phyloP scores from a whole-genome alignment of 225 moss, liverwort and hornwort genomes.

The Neckera pumila region DNA sequence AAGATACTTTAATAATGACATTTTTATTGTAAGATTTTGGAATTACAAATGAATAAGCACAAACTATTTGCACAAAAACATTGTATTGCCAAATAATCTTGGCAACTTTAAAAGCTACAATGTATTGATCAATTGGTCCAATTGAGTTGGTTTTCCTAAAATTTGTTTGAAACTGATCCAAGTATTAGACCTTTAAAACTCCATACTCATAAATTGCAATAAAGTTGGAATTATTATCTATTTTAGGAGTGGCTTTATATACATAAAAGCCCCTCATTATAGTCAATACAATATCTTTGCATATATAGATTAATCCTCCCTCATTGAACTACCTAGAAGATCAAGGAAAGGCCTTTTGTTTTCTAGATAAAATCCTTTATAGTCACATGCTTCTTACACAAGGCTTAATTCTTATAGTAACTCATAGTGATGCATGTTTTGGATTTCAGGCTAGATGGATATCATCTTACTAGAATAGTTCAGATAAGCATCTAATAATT shows the following conservation, averaged over 20 bases:
- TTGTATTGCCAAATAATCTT: background rate
- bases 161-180: background rate
- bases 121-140: background rate
- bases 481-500: background rate
- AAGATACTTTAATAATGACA: too few species aligned
- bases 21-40: background rate
- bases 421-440: background rate
- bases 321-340: background rate
- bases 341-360: rapidly evolving
- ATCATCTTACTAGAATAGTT: background rate
- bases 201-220: background rate
- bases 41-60: background rate
- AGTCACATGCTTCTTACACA: background rate
- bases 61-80: background rate
- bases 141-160: background rate
- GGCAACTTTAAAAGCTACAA: background rate
- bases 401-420: background rate
- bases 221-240: background rate
- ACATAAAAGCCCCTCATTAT: background rate
- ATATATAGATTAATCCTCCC: rapidly evolving
- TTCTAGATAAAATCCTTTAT: rapidly evolving
- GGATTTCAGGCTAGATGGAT: rapidly evolving
- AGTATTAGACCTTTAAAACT: background rate
- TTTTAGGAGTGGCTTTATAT: background rate
- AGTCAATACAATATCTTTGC: background rate